These are phyloP conservation scores for Cryptosporidium felis DNA, from an alignment of 169 alveolate species.

Conservation along the genomic window DNA sequence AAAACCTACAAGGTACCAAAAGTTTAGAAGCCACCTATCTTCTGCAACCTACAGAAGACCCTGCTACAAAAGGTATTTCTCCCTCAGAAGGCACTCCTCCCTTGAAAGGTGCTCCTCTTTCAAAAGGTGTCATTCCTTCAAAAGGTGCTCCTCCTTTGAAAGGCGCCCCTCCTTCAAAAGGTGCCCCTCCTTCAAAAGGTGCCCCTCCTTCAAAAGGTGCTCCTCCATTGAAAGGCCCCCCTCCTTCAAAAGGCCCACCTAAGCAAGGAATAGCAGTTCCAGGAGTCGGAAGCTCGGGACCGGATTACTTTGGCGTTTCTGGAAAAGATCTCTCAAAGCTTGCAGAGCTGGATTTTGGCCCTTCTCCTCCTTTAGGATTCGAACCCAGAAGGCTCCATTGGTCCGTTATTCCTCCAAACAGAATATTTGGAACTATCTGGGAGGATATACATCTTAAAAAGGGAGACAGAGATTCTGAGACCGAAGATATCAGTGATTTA, in stretches of 20 bases:
- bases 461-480: not conserved
- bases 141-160: too few species aligned
- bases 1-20: not conserved
- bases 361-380: constrained; percentile 64
- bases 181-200: too few species aligned
- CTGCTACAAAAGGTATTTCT: too few species aligned
- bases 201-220: constrained; percentile 35
- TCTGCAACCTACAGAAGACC: too few species aligned
- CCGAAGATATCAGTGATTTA: not conserved
- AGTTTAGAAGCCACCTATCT: too few species aligned
- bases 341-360: constrained; percentile 49
- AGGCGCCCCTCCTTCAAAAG: too few species aligned
- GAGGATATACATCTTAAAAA: constrained; percentile 47
- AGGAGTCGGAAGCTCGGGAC: not conserved
- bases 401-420: constrained; percentile 68
- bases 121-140: too few species aligned
- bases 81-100: too few species aligned
- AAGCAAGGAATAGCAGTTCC: not conserved
- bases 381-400: constrained; percentile 66
- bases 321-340: not conserved
- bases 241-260: not conserved
- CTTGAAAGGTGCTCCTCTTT: too few species aligned
- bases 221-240: constrained; percentile 56
- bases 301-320: not conserved
- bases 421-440: constrained; percentile 61